Base-by-base conservation (phyloP, 768 basidiomycete species). In the Gautieria morchelliformis region DNA sequence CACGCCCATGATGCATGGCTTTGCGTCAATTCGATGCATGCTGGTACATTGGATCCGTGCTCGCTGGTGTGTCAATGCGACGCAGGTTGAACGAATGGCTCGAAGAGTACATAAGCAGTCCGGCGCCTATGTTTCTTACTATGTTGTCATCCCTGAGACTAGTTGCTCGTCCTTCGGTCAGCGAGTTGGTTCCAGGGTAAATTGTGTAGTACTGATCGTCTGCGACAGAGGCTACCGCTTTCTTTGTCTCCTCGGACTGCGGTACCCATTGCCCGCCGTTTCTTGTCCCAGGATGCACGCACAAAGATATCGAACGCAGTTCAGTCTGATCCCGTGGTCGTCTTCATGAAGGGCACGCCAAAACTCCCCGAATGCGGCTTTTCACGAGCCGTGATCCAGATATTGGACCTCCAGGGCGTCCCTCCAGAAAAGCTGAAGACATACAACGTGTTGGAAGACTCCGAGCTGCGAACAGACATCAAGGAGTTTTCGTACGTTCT, bases 271-370 rank as follows among this genome's bases (percentile, higher is more conserved):
- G 17, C 59, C 40, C 35, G 69, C 62, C 78, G 88, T 27, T 78
- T 76, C 61, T 74, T 91, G 48, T 81, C 83, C 4, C 75, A 82
- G 33, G 81, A 89, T 58, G 74, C 79, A 5, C 80, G 85, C 20
- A 63, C 75, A 11, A 72, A 78, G 63, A 81, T 91, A n/a, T 79
- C 87, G 67, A 69, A 81, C 63, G 93, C 93, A 2, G 79, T 98
- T 27, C 71, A 77, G 8, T 72, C 78, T 1, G 81, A 80, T 45
- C 93, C 93, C 0, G 79, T 98, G 6, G 96, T 99, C 1, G 75
- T 98, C 5, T 98, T 99, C 75, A 98, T 99, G 95, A 99, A 99
- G 68, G 96, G 96, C 10, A 92, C 87, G 15, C 92, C 89, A 0
- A 77, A 83, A 22, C 67, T 75, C 6, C 95, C 95, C 1, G 84